These are phyloP conservation scores for Arthrobotrys megalospora DNA, from an alignment of 2,329 filamentous ascomycete species.

Conservation along the genomic window DNA sequence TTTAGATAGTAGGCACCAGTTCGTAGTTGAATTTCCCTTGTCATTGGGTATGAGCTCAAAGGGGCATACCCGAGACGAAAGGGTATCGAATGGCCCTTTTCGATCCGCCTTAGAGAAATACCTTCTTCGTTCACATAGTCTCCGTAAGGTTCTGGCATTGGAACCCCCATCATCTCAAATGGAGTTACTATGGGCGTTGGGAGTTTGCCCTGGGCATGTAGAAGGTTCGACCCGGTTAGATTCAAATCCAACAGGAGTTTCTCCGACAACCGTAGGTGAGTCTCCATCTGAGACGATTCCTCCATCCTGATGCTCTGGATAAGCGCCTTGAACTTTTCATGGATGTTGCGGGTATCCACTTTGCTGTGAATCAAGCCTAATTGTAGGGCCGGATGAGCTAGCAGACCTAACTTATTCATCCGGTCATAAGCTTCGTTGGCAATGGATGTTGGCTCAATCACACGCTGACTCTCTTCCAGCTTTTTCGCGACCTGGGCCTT, in stretches of 20 bases:
- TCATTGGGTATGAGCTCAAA: constrained; percentile 41
- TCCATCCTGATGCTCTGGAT: constrained; percentile 45
- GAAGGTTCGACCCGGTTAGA: constrained; percentile 36
- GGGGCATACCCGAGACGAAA: constrained; percentile 13
- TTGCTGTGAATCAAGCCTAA: constrained; percentile 42
- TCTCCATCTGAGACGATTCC: constrained; percentile 40
- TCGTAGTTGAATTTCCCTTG: constrained; percentile 44
- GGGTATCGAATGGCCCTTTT: background rate
- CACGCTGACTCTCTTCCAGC: constrained; percentile 47
- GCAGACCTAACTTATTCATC: constrained; percentile 40
- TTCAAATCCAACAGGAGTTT: constrained; percentile 43
- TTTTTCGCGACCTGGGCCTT: constrained; percentile 55
- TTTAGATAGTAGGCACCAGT: constrained; percentile 24
- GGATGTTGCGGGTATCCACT: constrained; percentile 44
- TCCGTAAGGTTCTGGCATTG: constrained; percentile 53
- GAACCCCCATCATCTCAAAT: constrained; percentile 47
- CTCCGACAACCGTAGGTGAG: constrained; percentile 37
- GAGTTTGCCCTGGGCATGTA: constrained; percentile 11
- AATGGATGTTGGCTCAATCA: constrained; percentile 40
- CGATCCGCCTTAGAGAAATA: background rate
- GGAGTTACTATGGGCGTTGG: constrained; percentile 33
- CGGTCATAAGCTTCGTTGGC: constrained; percentile 39
- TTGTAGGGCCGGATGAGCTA: constrained; percentile 44
- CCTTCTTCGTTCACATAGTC: constrained; percentile 6
- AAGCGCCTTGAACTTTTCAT: constrained; percentile 42